Conservation (phyloP, 805 yeast genomes). For the Dipodascopsis tothii region DNA sequence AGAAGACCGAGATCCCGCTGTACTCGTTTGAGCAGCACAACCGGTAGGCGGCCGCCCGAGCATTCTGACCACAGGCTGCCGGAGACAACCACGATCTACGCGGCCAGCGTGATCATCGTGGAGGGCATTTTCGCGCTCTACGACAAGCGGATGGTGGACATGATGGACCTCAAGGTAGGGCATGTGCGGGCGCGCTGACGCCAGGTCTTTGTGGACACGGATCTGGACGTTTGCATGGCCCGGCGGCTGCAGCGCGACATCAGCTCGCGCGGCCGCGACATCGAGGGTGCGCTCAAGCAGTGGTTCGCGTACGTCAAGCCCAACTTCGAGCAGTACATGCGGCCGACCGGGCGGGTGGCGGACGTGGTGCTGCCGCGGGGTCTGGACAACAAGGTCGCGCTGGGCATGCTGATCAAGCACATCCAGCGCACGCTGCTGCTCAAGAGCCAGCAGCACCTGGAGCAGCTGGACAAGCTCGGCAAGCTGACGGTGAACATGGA, state of each 20-base stretch:
- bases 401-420: slow-evolving; percentile 68
- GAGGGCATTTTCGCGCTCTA: slow-evolving; percentile 87
- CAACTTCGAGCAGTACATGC: slow-evolving; percentile 66
- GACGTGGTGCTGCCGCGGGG: slow-evolving; percentile 90
- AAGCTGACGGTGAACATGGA: slow-evolving; percentile 23
- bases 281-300: slow-evolving; percentile 73
- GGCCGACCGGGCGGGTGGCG: slow-evolving; percentile 70
- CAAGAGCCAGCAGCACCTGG: slow-evolving; percentile 63
- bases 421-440: slow-evolving; percentile 59
- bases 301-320: slow-evolving; percentile 93
- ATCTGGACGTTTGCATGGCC: slow-evolving; percentile 83
- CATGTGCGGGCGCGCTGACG: no score
- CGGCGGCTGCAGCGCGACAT: slow-evolving; percentile 83
- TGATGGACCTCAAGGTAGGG: slow-evolving; percentile 72
- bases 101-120: slow-evolving; percentile 85
- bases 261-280: slow-evolving; percentile 74
- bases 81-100: slow-evolving; percentile 69
- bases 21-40: slow-evolving; percentile 59
- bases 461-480: slow-evolving; percentile 55
- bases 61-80: slow-evolving; percentile 43
- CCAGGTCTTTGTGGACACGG: slow-evolving; percentile 76
- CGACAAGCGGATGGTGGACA: slow-evolving; percentile 55
- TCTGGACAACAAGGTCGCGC: slow-evolving; percentile 71
- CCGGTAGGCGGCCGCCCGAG: slow-evolving; percentile 23
- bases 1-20: slow-evolving; percentile 56